These are phyloP conservation scores for Haplographium delicatum DNA, from an alignment of 495 filamentous ascomycete genomes.

Conservation along the genomic window DNA sequence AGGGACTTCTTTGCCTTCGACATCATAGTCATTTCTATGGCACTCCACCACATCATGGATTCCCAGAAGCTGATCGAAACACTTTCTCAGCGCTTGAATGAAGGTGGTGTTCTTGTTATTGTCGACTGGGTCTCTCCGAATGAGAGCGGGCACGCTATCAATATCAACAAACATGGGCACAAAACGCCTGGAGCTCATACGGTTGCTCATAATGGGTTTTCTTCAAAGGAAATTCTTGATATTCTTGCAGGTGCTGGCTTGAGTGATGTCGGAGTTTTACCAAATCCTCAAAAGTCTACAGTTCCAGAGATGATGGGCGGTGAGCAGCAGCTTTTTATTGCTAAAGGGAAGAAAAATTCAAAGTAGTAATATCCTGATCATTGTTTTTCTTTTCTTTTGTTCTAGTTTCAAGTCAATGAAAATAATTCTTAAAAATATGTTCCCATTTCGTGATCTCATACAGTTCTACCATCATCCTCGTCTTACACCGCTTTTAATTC, in stretches of 20 bases:
- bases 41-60: constrained; percentile 15
- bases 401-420: no score
- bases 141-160: background rate
- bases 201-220: background rate
- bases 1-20: constrained; percentile 8
- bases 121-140: constrained; percentile 1
- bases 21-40: constrained; percentile 10
- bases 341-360: background rate
- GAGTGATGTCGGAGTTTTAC: background rate
- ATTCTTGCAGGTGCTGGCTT: background rate
- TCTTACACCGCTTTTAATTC: no score
- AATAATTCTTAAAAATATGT: no score
- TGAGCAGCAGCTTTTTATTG: background rate
- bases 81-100: constrained; percentile 4
- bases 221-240: background rate
- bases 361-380: no score
- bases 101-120: constrained; percentile 5
- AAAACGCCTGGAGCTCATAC: background rate
- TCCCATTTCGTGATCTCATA: no score
- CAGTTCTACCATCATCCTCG: no score
- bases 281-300: background rate
- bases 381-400: no score
- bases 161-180: background rate
- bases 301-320: background rate
- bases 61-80: constrained; percentile 1